Percentiles rank a stretch among this genome's conserved stretches.
Conservation (phyloP, 805 yeast species). For the Saturnispora silvae region DNA sequence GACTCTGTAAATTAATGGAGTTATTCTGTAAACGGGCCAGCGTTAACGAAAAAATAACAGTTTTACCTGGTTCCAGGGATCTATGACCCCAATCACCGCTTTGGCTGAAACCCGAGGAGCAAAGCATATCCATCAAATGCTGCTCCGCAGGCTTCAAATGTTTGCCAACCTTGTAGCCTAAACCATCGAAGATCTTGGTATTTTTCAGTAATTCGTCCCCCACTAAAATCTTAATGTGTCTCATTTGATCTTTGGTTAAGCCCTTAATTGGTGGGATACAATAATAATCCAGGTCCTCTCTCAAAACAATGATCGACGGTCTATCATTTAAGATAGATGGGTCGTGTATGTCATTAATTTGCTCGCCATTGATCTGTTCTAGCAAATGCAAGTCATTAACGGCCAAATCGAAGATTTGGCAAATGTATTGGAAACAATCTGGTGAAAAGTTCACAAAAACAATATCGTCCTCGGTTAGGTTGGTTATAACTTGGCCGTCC, state of each 20-base stretch:
- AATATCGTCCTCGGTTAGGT: conserved; percentile 67
- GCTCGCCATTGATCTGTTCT: conserved; percentile 24
- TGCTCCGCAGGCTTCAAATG: conserved; percentile 82
- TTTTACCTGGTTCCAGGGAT: conserved; percentile 74
- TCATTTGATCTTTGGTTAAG: conserved; percentile 47
- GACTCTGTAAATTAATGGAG: conserved; percentile 10
- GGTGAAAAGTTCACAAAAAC: conserved; percentile 84
- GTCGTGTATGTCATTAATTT: conserved; percentile 28
- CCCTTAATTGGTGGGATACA: conserved; percentile 70
- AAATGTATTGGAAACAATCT: conserved; percentile 72
- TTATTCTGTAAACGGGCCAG: conserved; percentile 45
- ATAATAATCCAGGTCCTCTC: conserved; percentile 92
- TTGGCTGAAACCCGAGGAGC: conserved; percentile 70
- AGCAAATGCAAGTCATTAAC: conserved; percentile 45
- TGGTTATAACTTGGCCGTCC: conserved; percentile 67
- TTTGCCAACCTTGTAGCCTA: conserved; percentile 49
- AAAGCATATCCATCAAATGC: conserved; percentile 88
- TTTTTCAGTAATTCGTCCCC: conserved; percentile 55
- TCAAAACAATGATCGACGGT: conserved; percentile 82
- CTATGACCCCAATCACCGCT: conserved; percentile 80
- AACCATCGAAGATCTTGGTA: conserved; percentile 64
- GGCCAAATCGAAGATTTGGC: conserved; percentile 60
- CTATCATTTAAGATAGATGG: conserved; percentile 61
- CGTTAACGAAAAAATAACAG: conserved; percentile 78
- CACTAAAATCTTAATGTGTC: conserved; percentile 58